Base-by-base conservation (phyloP, 371 early-diverging fungal genomes). In the Rhizomucor miehei region DNA sequence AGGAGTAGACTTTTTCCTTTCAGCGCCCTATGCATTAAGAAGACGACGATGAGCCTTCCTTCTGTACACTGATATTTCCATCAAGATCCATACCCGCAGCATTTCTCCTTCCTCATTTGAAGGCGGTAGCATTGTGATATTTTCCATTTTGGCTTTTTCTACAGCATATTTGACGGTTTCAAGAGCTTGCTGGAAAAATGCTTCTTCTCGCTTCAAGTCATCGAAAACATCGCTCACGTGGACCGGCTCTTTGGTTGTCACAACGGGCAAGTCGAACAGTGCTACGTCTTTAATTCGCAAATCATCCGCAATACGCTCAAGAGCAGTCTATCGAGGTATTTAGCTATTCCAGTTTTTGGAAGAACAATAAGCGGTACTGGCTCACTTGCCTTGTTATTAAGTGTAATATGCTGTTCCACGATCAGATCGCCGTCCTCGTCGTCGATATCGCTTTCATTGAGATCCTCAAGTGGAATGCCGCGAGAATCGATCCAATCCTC, bases 131-230 rank as follows among this genome's bases (percentile, higher is more conserved):
- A 95, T 91, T 11, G 90, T 88, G 5, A 87, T 80, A n/a, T 84
- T 84, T 8, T 81, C 77, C 49, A 79, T 79, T 19, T 66, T 60
- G 19, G 89, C 62, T 53, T 72, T 61, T 17, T 83, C 71, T 50
- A 83, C 80, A 36, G 81, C 97, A 20, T 65, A 57, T 5, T 77
- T 63, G 10, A 85, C 93, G 1, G 93, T 88, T 58, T 85, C 84
- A 12, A 94, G 79, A 3, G 92, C 97, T 74, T 97, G 96, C 48
- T 90, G 69, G 66, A 85, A 84, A 55, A 97, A 93, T 40, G 92
- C 92, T 29, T 91, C 71, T 69, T 97, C 97, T 50, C 96, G 88
- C 52, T 88, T 82, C 57, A 96, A 65, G 59, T 97, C 97, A 59
- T 97, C 85, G 49, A 88, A 77, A 2, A 85, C 82, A 63, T 92